phyloP scores from a whole-genome alignment of 345 rosid species.

The Erucastrum elatum region DNA sequence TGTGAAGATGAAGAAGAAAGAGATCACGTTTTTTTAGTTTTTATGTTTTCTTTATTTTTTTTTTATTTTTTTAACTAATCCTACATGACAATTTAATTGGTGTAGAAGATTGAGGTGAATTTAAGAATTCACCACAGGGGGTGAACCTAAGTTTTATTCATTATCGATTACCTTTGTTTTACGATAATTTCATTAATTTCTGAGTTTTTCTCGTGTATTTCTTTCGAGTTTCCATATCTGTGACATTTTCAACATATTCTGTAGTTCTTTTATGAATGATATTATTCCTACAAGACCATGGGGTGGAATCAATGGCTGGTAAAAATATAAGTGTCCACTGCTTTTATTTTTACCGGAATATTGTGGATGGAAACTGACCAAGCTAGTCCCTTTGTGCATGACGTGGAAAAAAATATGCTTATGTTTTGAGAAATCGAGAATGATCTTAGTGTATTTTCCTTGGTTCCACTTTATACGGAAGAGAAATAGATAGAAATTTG shows the following conservation, averaged over 20 bases:
- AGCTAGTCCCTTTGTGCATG: neutral
- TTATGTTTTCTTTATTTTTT: too few species aligned
- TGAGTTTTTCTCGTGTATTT: neutral
- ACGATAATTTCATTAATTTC: neutral
- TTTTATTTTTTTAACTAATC: too few species aligned
- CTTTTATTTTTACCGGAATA: neutral
- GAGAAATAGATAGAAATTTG: neutral
- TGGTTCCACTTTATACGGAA: neutral
- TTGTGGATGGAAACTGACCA: constrained; percentile 1
- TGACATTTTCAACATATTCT: constrained; percentile 4
- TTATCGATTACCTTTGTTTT: neutral
- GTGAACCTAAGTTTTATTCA: too few species aligned
- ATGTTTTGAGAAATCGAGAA: neutral
- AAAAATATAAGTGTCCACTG: neutral
- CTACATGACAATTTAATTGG: too few species aligned
- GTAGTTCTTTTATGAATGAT: neutral
- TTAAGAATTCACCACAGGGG: too few species aligned
- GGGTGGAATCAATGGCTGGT: neutral
- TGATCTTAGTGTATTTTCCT: neutral
- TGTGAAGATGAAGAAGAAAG: too few species aligned
- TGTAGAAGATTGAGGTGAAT: too few species aligned
- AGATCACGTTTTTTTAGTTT: too few species aligned
- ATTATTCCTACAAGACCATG: constrained; percentile 11
- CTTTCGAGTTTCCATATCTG: neutral
- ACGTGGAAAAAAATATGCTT: neutral